phyloP scores from a whole-genome alignment of 495 filamentous ascomycete genomes.

The Lasiosphaeris hirsuta region DNA sequence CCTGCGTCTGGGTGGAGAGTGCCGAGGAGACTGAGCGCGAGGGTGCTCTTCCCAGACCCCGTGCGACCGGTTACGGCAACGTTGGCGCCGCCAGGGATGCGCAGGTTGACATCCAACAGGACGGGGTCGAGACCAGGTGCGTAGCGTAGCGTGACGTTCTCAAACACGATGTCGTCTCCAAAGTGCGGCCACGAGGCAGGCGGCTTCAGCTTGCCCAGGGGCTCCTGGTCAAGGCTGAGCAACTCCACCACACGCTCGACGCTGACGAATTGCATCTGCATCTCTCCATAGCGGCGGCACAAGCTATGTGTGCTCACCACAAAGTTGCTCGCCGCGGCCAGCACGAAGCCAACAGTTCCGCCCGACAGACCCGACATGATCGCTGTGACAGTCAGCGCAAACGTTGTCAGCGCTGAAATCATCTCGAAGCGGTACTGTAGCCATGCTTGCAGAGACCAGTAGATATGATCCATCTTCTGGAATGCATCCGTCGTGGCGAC shows the following conservation, averaged over 20 bases:
- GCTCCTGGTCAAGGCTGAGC: conserved; percentile 69
- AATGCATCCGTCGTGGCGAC: conserved; percentile 76
- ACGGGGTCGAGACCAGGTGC: conserved; percentile 71
- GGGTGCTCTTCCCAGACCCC: conserved; percentile 60
- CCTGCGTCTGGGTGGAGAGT: conserved; percentile 41
- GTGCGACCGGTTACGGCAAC: conserved; percentile 62
- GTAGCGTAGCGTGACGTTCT: conserved; percentile 73
- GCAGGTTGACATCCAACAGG: conserved; percentile 59
- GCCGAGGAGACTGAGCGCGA: conserved; percentile 55
- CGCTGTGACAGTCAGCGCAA: conserved; percentile 65
- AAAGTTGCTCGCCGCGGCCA: conserved; percentile 58
- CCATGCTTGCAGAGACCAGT: conserved; percentile 83
- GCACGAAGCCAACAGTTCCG: conserved; percentile 73
- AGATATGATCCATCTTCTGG: conserved; percentile 91
- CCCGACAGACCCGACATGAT: conserved; percentile 65
- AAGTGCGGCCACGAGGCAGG: conserved; percentile 73
- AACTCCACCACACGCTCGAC: conserved; percentile 81
- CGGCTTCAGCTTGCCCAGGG: conserved; percentile 58
- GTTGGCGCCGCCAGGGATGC: conserved; percentile 70
- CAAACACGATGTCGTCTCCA: conserved; percentile 67
- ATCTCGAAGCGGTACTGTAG: conserved; percentile 72
- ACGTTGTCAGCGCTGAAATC: conserved; percentile 67
- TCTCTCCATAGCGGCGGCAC: conserved; percentile 71
- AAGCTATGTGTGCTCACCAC: conserved; percentile 68
- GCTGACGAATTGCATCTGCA: conserved; percentile 88